phyloP scores from a whole-genome alignment of 805 yeast species.

The Metschnikowia lachancei region DNA sequence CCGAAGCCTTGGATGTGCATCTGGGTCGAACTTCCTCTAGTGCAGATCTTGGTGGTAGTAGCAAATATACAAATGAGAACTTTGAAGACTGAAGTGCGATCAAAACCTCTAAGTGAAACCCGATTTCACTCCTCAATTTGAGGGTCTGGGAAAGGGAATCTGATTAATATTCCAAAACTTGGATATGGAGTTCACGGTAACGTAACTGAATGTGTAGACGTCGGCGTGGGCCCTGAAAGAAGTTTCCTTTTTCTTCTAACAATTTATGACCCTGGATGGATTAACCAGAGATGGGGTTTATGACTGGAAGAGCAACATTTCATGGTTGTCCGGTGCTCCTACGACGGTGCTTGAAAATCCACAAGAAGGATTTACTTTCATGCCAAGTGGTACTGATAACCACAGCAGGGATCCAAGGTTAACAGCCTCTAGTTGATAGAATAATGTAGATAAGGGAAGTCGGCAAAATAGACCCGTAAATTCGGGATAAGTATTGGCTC shows the following conservation, averaged over 20 bases:
- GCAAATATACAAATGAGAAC: too few relatives aligned
- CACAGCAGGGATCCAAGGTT: conserved; percentile 32
- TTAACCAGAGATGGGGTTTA: conserved; percentile 40
- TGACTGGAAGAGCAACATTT: conserved; percentile 39
- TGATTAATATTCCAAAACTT: too few relatives aligned
- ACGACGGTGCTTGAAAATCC: conserved; percentile 43
- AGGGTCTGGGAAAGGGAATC: too few relatives aligned
- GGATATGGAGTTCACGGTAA: too few relatives aligned
- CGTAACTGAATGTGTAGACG: conserved; percentile 43
- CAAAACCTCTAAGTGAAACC: too few relatives aligned
- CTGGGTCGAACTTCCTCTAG: too few relatives aligned
- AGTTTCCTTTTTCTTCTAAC: conserved; percentile 43
- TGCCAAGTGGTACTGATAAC: conserved; percentile 43
- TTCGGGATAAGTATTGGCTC: conserved; percentile 45
- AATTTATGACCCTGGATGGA: conserved; percentile 42
- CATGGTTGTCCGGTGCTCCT: conserved; percentile 40
- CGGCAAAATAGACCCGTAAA: conserved; percentile 43
- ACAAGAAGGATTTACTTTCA: conserved; percentile 37
- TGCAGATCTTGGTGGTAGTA: too few relatives aligned
- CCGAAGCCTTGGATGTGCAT: too few relatives aligned
- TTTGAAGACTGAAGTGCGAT: too few relatives aligned
- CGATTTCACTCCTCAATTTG: too few relatives aligned
- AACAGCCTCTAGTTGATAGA: conserved; percentile 22
- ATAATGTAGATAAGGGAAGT: conserved; percentile 44
- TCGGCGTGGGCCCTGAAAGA: conserved; percentile 45